Conservation (phyloP, 495 filamentous ascomycete species). For the Aspergillus saccharolyticus region DNA sequence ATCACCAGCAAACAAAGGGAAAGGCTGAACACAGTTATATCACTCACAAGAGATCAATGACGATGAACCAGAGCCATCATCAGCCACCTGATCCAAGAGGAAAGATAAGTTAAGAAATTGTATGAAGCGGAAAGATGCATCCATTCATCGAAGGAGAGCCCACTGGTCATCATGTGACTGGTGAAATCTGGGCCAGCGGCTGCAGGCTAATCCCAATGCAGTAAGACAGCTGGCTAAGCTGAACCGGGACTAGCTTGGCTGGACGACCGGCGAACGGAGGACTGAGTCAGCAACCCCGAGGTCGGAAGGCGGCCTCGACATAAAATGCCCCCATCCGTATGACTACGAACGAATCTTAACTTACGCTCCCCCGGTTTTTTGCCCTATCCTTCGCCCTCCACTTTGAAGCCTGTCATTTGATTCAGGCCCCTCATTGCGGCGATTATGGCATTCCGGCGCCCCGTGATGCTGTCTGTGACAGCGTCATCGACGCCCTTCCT, state of each 20-base stretch:
- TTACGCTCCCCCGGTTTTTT: conserved; percentile 15
- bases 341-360: conserved; percentile 20
- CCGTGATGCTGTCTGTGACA: conserved; percentile 37
- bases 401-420: conserved; percentile 5
- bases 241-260: too few species aligned
- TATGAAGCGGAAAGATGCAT: background rate
- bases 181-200: background rate
- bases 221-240: conserved; percentile 10
- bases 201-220: conserved; percentile 3
- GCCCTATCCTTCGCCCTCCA: background rate
- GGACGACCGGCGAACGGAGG: background rate
- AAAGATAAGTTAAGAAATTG: too few species aligned
- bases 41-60: background rate
- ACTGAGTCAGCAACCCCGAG: conserved; percentile 38
- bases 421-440: conserved; percentile 3
- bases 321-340: conserved; percentile 28
- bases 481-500: conserved; percentile 32
- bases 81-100: too few species aligned
- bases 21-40: background rate
- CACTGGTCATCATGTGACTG: conserved; percentile 10
- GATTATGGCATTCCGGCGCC: conserved; percentile 48
- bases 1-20: too few species aligned
- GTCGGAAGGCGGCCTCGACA: conserved; percentile 29
- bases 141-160: background rate
- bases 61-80: too few species aligned